Evolutionary conservation across 148 eudicot genomes (phyloP).

Genomic region (Polygonum maritimum): DNA sequence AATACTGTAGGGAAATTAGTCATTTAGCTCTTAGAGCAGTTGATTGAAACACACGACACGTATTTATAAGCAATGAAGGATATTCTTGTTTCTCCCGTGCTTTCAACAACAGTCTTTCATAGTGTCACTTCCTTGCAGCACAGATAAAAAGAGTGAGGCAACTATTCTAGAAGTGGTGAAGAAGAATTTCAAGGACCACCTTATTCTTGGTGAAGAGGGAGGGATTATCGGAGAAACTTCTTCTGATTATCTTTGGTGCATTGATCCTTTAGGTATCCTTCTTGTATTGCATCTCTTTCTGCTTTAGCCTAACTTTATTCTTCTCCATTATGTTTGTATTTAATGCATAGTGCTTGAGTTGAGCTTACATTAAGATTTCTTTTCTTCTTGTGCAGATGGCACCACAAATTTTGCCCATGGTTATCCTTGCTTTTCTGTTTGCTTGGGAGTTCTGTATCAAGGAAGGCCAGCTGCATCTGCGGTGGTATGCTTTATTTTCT

Average conservation of each 20-base stretch:
- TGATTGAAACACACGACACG: not conserved
- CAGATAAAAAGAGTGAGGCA: constrained; percentile 91
- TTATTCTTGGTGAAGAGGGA: constrained; percentile 99
- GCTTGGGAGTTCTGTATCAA: constrained; percentile 78
- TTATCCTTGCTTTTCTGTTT: constrained; percentile 96
- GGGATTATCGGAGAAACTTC: constrained; percentile 88
- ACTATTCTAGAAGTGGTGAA: constrained; percentile 76
- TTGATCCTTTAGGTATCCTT: constrained; percentile 83
- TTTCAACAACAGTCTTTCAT: constrained; percentile 7
- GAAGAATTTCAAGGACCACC: constrained; percentile 73
- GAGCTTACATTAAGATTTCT: not conserved
- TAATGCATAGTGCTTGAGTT: not conserved
- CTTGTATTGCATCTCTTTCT: constrained; percentile 5
- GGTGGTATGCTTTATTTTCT: constrained; percentile 50
- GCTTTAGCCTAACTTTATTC: not conserved
- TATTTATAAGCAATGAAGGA: not conserved
- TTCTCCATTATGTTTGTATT: not conserved
- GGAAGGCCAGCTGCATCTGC: constrained; percentile 94
- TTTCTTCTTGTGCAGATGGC: constrained; percentile 46
- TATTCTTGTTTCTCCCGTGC: not conserved
- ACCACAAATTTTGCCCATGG: constrained; percentile 97
- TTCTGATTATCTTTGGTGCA: constrained; percentile 99
- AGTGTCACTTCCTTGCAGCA: constrained; percentile 48
- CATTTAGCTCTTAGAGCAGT: not conserved
- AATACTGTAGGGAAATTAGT: not conserved